These are phyloP conservation scores for Calonectria pteridis DNA, from an alignment of 2,329 filamentous ascomycete genomes.

Conservation along the genomic window DNA sequence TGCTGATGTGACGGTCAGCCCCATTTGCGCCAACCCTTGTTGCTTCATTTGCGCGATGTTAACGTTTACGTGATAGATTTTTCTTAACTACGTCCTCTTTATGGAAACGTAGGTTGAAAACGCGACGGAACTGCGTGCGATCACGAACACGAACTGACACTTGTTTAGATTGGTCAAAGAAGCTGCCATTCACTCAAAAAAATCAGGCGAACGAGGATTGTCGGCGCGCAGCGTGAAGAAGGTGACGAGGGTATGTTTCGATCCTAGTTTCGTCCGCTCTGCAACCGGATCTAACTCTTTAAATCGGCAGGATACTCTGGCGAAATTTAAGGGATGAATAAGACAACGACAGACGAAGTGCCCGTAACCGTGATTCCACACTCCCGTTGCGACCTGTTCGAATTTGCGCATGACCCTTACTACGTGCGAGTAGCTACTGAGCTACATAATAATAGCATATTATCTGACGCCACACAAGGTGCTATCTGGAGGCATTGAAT, in stretches of 20 bases:
- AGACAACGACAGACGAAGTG: slow-evolving; percentile 40
- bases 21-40: slow-evolving; percentile 27
- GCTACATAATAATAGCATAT: no score
- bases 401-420: not conserved
- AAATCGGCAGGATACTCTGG: slow-evolving; percentile 67
- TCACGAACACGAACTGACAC: not conserved
- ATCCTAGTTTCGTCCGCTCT: not conserved
- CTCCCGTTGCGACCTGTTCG: not conserved
- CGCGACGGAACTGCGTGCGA: not conserved
- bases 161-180: slow-evolving; percentile 78
- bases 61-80: slow-evolving; percentile 71
- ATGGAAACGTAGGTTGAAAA: slow-evolving; percentile 69
- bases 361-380: not conserved
- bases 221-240: slow-evolving; percentile 83
- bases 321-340: slow-evolving; percentile 76
- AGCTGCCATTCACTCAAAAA: slow-evolving; percentile 80
- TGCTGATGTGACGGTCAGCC: slow-evolving; percentile 81
- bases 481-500: not conserved
- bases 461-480: not conserved
- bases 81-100: slow-evolving; percentile 86
- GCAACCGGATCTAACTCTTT: slow-evolving; percentile 24
- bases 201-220: slow-evolving; percentile 78
- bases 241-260: slow-evolving; percentile 75
- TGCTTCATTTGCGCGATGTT: slow-evolving; percentile 31
- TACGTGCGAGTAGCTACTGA: not conserved